These are phyloP conservation scores for Trypanosoma cruzi DNA, from an alignment of 208 protist species.

Conservation along the genomic window DNA sequence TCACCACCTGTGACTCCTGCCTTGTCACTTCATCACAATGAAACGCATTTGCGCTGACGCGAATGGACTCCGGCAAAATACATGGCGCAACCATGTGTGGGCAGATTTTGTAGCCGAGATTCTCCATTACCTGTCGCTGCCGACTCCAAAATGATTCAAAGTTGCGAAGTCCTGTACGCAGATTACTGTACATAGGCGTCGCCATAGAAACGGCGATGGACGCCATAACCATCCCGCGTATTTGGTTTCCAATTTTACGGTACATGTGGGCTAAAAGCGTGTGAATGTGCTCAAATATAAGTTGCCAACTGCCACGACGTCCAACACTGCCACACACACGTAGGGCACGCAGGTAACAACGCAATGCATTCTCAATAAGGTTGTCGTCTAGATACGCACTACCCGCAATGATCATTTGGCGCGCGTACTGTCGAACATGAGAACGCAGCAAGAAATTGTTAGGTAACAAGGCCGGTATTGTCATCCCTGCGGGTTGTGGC, in stretches of 20 bases:
- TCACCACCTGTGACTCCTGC: conserved; percentile 31
- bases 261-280: conserved; percentile 56
- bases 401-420: conserved; percentile 49
- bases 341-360: conserved; percentile 71
- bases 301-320: conserved; percentile 49
- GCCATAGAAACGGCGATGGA: conserved; percentile 55
- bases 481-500: conserved; percentile 51
- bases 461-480: conserved; percentile 37
- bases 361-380: conserved; percentile 48
- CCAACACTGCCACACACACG: conserved; percentile 54
- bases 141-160: conserved; percentile 58
- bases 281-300: conserved; percentile 63
- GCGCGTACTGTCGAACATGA: conserved; percentile 54
- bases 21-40: conserved; percentile 50
- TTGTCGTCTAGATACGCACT: conserved; percentile 51
- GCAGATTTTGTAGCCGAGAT: conserved; percentile 55
- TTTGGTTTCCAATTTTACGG: conserved; percentile 53
- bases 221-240: conserved; percentile 52
- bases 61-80: conserved; percentile 52
- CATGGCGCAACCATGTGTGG: conserved; percentile 77
- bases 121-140: conserved; percentile 46
- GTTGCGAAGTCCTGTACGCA: conserved; percentile 30
- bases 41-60: conserved; percentile 57
- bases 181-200: conserved; percentile 55
- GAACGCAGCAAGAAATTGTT: conserved; percentile 47